A percentile compares a stretch with the other conserved stretches of the same genome.
phyloP scores from a whole-genome alignment of 2,329 filamentous ascomycete species.

The Cladosporium halotolerans region DNA sequence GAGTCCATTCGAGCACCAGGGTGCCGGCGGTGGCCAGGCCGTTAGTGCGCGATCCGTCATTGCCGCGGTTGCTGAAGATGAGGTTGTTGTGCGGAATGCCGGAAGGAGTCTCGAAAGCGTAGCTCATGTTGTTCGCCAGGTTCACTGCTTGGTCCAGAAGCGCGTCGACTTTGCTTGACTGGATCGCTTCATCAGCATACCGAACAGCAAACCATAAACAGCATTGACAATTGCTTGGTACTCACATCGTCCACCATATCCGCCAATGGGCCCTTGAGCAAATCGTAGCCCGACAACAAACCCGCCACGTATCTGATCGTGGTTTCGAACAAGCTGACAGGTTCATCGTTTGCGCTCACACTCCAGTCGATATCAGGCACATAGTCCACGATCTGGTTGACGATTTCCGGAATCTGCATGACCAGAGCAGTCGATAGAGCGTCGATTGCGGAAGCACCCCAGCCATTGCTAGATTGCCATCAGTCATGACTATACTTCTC shows the following conservation, averaged over 20 bases:
- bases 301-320: conserved; percentile 84
- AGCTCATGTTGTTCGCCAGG: conserved; percentile 67
- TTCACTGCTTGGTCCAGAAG: conserved; percentile 62
- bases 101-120: conserved; percentile 69
- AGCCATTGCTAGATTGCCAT: conserved; percentile 57
- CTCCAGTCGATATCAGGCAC: conserved; percentile 67
- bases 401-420: conserved; percentile 63
- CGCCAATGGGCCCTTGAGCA: conserved; percentile 62
- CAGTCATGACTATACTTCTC: too few species aligned
- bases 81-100: conserved; percentile 70
- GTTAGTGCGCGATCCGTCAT: conserved; percentile 52
- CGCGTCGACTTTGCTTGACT: conserved; percentile 43
- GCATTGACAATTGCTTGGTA: not conserved
- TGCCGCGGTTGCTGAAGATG: conserved; percentile 46
- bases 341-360: conserved; percentile 39
- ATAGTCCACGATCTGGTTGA: conserved; percentile 64
- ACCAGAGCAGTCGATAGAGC: conserved; percentile 72
- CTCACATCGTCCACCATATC: conserved; percentile 33
- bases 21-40: conserved; percentile 72
- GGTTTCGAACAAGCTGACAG: conserved; percentile 79
- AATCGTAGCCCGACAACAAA: conserved; percentile 67
- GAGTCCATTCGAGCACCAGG: conserved; percentile 78
- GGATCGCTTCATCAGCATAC: conserved; percentile 3
- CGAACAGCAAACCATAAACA: not conserved
- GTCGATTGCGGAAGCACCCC: conserved; percentile 79